These are phyloP conservation scores for Gautieria morchelliformis DNA, from an alignment of 768 basidiomycete genomes.

Conservation along the genomic window DNA sequence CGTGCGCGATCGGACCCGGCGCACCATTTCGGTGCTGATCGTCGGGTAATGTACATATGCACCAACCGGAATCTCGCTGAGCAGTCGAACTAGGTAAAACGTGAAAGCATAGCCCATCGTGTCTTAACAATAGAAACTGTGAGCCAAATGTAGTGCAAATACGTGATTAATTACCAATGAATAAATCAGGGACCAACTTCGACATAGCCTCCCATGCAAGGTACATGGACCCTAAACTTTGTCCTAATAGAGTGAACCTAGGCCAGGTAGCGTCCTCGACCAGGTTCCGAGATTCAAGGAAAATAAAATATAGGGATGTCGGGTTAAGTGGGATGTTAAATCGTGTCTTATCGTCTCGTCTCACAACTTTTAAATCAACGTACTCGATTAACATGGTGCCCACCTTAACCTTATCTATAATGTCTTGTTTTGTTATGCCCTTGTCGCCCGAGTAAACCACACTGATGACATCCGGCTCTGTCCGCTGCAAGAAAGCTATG, in stretches of 20 bases:
- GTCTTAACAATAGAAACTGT: slow-evolving; percentile 37
- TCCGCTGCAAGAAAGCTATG: slow-evolving; percentile 62
- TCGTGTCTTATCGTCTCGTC: slow-evolving; percentile 41
- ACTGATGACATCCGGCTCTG: slow-evolving; percentile 52
- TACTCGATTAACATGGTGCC: slow-evolving; percentile 12
- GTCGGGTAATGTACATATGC: slow-evolving; percentile 97
- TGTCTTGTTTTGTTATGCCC: slow-evolving; percentile 69
- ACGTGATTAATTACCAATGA: slow-evolving; percentile 55
- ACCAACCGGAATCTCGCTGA: slow-evolving; percentile 64
- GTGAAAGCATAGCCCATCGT: slow-evolving; percentile 98
- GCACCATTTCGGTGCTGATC: slow-evolving; percentile 90
- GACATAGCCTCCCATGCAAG: slow-evolving; percentile 79
- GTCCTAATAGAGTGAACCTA: slow-evolving; percentile 85
- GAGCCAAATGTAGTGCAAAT: slow-evolving; percentile 7
- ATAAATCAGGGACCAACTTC: slow-evolving; percentile 77
- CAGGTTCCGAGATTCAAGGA: slow-evolving; percentile 55
- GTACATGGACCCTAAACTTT: slow-evolving; percentile 80
- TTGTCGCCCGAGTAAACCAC: slow-evolving; percentile 88
- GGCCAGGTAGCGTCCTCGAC: slow-evolving; percentile 82
- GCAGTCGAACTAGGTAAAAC: slow-evolving; percentile 60
- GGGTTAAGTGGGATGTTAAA: slow-evolving; percentile 73
- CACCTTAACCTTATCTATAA: slow-evolving; percentile 77
- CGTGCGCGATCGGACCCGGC: slow-evolving; percentile 54
- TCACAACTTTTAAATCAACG: not conserved
- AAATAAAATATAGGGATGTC: slow-evolving; percentile 66